Percentiles rank a stretch among this genome's conserved stretches.
phyloP scores from a whole-genome alignment of 495 filamentous ascomycete genomes.

The Trichoderma parareesei region DNA sequence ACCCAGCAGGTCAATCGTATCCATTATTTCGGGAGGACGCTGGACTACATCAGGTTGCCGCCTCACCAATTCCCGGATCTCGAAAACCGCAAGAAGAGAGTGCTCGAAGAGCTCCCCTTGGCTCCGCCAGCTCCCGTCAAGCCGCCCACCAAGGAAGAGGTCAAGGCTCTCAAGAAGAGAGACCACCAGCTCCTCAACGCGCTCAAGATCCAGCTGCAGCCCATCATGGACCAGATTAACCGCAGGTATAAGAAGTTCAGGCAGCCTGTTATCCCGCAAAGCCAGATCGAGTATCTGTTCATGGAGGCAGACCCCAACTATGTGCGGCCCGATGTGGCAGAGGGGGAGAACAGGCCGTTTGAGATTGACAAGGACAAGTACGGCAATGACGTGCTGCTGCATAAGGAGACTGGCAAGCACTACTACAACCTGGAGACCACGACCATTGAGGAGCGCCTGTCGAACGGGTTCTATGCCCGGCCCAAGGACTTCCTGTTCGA shows the following conservation, averaged over 20 bases:
- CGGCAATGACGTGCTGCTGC: constrained; percentile 60
- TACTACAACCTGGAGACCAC: constrained; percentile 92
- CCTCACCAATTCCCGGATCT: constrained; percentile 83
- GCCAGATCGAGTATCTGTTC: constrained; percentile 66
- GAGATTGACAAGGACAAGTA: constrained; percentile 67
- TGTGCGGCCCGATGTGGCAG: constrained; percentile 65
- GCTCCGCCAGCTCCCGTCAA: constrained; percentile 62
- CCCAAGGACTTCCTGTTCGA: constrained; percentile 82
- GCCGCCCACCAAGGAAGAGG: constrained; percentile 61
- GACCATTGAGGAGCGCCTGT: constrained; percentile 87
- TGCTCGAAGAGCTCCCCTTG: constrained; percentile 65
- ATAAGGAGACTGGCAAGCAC: constrained; percentile 66
- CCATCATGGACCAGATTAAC: constrained; percentile 92
- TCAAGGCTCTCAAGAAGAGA: constrained; percentile 67
- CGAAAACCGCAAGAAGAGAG: constrained; percentile 73
- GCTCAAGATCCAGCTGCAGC: constrained; percentile 79
- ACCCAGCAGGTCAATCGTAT: constrained; percentile 46
- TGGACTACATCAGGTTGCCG: constrained; percentile 63
- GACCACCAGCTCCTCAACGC: constrained; percentile 75
- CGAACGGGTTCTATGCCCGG: constrained; percentile 89
- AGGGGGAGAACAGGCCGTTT: constrained; percentile 59
- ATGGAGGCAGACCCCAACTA: constrained; percentile 75
- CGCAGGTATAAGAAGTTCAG: constrained; percentile 77
- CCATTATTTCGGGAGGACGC: constrained; percentile 68
- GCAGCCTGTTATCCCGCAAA: constrained; percentile 64